Evolutionary conservation across 208 protist genomes (phyloP), one percentile per base, ranked within the genome.

Genomic region (Tritrichomonas foetus): DNA sequence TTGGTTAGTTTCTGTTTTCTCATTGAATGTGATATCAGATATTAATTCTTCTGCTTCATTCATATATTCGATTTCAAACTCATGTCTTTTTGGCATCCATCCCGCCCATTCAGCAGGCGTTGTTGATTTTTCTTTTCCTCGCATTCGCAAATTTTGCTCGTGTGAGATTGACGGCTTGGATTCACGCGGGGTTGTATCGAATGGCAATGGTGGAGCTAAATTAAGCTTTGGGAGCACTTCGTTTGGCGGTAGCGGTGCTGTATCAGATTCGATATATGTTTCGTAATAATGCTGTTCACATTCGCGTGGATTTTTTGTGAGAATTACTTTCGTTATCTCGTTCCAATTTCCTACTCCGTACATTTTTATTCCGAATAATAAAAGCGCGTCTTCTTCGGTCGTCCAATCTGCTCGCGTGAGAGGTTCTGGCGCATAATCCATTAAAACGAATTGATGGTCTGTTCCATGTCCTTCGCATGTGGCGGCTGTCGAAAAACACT

Each of bases 21-120:
- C 25, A 20, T n/a, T 61, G 36, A 89, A 89, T 53, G 44, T 36
- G 16, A 89, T 61, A 11, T 57, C 14, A 39, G 78, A 53, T 27
- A 89, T 49, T 13, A 89, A 3, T 20, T 89, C 78, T 89, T 89
- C 78, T 33, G 78, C 78, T n/a, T 89, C 78, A 57, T 89, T 44
- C 3, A 53, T 44, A 57, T 89, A 89, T 57, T 89, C 78, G 33
- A 89, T 89, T n/a, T 89, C 78, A 36, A 89, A 89, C 16, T 89
- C 78, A 50, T 89, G 78, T 33, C 78, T 25, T 13, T 61, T 53
- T 33, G 78, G 78, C 78, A 89, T 89, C 78, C 78, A 89, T 41
- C 78, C 78, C 9, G 41, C 44, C 9, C 33, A 89, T 39, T 89
- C 78, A 22, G 25, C 78, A 39, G 78, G 78, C 1, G 78, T 89